Base-by-base conservation (phyloP, 1,284 basidiomycete species). In the Heliocybe sulcata region DNA sequence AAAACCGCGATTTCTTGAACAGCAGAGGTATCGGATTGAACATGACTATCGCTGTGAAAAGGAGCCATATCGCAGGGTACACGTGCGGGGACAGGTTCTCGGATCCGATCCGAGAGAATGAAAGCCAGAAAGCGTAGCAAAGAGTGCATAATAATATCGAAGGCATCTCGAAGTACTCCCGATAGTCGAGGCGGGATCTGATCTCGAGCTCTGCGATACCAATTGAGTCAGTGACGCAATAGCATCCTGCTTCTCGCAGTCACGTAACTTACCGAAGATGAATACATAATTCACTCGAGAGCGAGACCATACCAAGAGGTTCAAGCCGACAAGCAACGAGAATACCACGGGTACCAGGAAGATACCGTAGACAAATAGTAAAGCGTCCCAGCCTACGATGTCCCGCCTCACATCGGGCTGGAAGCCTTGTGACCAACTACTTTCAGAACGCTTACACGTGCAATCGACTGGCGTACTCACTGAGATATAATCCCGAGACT, bases 1-100 rank as follows among this genome's bases (percentile, higher is more conserved):
- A 98, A 67, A 78, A 90, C 38, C 95, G 76, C 1, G 91, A 82
- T 1, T 77, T 66, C 22, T 79, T 79, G 63, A 80, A 81, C 56
- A 85, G 68, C 3, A 94, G 63, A 0, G 85, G 87, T 0, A 96
- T 65, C 1, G 95, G 95, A 63, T 94, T 85, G 56, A 94, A 68
- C 63, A 97, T 68, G 51, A 92, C 66, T 9, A 82, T 61, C 2
- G 74, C 63, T 1, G 79, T 70, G 54, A 93, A 76, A 0, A 79
- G 78, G 10, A 98, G 72, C 93, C 94, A 99, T 0, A 89, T 77
- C 3, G 94, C 71, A 0, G 94, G 94, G 92, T 94, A 98, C 0
- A 82, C 72, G 8, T 76, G 77, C 0, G 80, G 76, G 1, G 69
- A 67, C 25, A 83, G 65, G 10, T 65, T 65, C 0, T 77, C 67